Evolutionary conservation across 768 basidiomycete species (phyloP).

Genomic region (Suillus fuscotomentosus): DNA sequence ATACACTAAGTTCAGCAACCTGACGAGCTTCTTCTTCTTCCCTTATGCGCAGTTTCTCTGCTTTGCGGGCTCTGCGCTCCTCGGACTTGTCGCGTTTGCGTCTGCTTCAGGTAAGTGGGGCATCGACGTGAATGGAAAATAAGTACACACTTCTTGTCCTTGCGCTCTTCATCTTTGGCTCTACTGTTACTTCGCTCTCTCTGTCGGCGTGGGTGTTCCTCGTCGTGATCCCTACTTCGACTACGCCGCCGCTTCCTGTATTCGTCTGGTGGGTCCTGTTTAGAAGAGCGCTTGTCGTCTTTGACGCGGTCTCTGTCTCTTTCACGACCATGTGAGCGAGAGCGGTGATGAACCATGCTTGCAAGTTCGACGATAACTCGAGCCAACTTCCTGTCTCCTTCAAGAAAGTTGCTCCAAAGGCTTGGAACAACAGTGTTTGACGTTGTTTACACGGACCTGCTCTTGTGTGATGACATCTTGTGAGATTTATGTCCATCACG

Average conservation of each 20-base stretch:
- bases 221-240: conserved; percentile 29
- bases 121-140: not conserved
- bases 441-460: not conserved
- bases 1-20: conserved; percentile 93
- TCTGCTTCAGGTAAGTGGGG: conserved; percentile 37
- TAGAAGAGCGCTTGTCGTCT: conserved; percentile 30
- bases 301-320: conserved; percentile 10
- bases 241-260: conserved; percentile 29
- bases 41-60: conserved; percentile 78
- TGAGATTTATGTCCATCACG: not conserved
- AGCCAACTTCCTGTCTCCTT: not conserved
- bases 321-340: conserved; percentile 42
- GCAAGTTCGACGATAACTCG: not conserved
- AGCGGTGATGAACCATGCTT: conserved; percentile 44
- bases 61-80: conserved; percentile 80
- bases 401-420: not conserved
- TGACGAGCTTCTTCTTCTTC: conserved; percentile 91
- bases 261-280: conserved; percentile 31
- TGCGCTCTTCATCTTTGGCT: conserved; percentile 31
- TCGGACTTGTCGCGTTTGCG: conserved; percentile 87
- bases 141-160: conserved; percentile 46
- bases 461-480: not conserved
- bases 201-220: conserved; percentile 29
- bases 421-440: not conserved
- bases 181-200: conserved; percentile 20